Evolutionary conservation across 1,284 basidiomycete species (phyloP).

Genomic region (Cutaneotrichosporon mucoides): DNA sequence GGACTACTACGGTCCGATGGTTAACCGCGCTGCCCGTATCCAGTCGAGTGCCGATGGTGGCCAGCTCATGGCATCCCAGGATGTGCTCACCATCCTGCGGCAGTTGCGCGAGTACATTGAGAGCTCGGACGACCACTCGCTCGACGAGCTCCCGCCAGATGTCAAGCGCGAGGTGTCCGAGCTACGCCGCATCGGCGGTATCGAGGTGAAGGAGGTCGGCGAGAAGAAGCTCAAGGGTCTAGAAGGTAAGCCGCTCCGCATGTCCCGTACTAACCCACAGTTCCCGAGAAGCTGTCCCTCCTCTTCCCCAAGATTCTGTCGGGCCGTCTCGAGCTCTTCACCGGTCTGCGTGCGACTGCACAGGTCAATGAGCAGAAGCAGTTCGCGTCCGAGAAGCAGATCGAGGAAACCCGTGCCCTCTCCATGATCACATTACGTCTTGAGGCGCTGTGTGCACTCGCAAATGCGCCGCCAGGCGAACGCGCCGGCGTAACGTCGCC

Average conservation of each 20-base stretch:
- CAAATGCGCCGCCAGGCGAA: slow-evolving; percentile 25
- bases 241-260: slow-evolving; percentile 50
- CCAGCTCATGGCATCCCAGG: slow-evolving; percentile 88
- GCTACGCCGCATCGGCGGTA: slow-evolving; percentile 65
- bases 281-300: slow-evolving; percentile 77
- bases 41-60: slow-evolving; percentile 81
- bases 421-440: slow-evolving; percentile 73
- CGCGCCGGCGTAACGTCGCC: slow-evolving; percentile 4
- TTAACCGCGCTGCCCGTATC: slow-evolving; percentile 87
- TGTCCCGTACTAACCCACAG: slow-evolving; percentile 17
- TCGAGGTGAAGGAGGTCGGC: slow-evolving; percentile 68
- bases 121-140: slow-evolving; percentile 53
- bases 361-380: slow-evolving; percentile 51
- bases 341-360: slow-evolving; percentile 52
- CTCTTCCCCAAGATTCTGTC: slow-evolving; percentile 76
- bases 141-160: slow-evolving; percentile 44
- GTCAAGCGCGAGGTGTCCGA: slow-evolving; percentile 47
- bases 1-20: slow-evolving; percentile 95
- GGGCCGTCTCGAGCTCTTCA: slow-evolving; percentile 62
- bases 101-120: slow-evolving; percentile 45
- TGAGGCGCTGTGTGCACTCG: slow-evolving; percentile 69
- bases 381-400: slow-evolving; percentile 61
- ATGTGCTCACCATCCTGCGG: slow-evolving; percentile 80
- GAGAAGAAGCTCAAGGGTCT: slow-evolving; percentile 92
- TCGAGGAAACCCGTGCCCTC: slow-evolving; percentile 73